Evolutionary conservation across 2,329 filamentous ascomycete species (phyloP).

Genomic region (Huntiella savannae): DNA sequence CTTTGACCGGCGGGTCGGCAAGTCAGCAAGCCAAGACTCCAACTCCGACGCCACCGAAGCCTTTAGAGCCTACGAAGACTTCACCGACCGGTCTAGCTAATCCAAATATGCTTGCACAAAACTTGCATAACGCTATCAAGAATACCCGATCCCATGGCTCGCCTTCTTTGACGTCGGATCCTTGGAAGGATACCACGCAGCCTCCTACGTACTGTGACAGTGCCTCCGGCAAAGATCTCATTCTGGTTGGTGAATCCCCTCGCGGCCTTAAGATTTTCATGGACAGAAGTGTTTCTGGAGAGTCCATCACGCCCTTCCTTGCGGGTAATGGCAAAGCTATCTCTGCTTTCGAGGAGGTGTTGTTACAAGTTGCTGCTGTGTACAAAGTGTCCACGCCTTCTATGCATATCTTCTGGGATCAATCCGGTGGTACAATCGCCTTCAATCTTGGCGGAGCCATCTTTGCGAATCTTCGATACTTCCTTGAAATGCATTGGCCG

Average conservation of each 20-base stretch:
- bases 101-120: slow-evolving; percentile 43
- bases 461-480: slow-evolving; percentile 88
- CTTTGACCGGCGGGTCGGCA: slow-evolving; percentile 1
- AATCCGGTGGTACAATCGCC: slow-evolving; percentile 61
- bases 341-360: slow-evolving; percentile 47
- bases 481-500: slow-evolving; percentile 53
- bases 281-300: slow-evolving; percentile 29
- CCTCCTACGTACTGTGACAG: slow-evolving; percentile 74
- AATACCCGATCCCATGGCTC: slow-evolving; percentile 63
- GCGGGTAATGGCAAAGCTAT: slow-evolving; percentile 39
- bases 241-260: slow-evolving; percentile 47
- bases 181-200: slow-evolving; percentile 58
- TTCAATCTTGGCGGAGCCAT: slow-evolving; percentile 79
- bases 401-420: slow-evolving; percentile 77
- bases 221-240: slow-evolving; percentile 52
- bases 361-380: slow-evolving; percentile 49
- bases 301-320: slow-evolving; percentile 33
- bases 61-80: background rate
- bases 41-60: background rate
- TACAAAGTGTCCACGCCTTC: slow-evolving; percentile 52
- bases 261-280: slow-evolving; percentile 60
- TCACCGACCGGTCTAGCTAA: slow-evolving; percentile 27
- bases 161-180: slow-evolving; percentile 50
- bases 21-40: slow-evolving; percentile 22
- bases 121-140: slow-evolving; percentile 59